Evolutionary conservation across 2,329 filamentous ascomycete genomes (phyloP).

Genomic region (Colletotrichum sp.): DNA sequence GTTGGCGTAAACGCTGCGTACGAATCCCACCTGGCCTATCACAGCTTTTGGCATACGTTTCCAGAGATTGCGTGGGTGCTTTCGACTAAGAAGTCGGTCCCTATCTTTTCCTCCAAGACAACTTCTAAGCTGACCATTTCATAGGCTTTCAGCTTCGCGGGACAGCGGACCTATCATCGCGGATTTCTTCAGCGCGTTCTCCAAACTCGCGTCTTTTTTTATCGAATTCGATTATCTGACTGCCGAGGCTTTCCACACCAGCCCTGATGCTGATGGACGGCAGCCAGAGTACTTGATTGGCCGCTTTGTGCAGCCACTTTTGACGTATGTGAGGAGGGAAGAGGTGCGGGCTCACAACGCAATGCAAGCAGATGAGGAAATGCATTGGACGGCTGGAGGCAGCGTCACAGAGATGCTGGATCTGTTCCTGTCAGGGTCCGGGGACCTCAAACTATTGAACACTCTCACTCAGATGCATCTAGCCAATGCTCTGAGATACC

Average conservation of each 20-base stretch:
- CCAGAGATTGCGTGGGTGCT: conserved; percentile 54
- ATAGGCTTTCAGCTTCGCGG: neutral
- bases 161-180: conserved; percentile 31
- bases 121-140: neutral
- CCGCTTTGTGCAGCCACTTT: conserved; percentile 51
- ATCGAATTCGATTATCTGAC: conserved; percentile 52
- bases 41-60: conserved; percentile 56
- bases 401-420: conserved; percentile 42
- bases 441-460: conserved; percentile 47
- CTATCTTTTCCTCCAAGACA: too few relatives aligned
- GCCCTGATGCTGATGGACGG: conserved; percentile 29
- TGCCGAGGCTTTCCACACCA: neutral
- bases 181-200: conserved; percentile 46
- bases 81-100: conserved; percentile 24
- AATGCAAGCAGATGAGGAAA: conserved; percentile 28
- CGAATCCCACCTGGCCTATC: conserved; percentile 49
- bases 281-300: conserved; percentile 47
- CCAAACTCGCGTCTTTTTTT: conserved; percentile 58
- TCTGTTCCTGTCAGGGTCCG: conserved; percentile 44
- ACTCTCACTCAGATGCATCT: conserved; percentile 47
- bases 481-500: conserved; percentile 46
- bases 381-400: conserved; percentile 26
- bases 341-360: conserved; percentile 24
- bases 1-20: conserved; percentile 39
- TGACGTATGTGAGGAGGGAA: conserved; percentile 27